phyloP scores from a whole-genome alignment of 495 filamentous ascomycete species.

The Collariella sp. region DNA sequence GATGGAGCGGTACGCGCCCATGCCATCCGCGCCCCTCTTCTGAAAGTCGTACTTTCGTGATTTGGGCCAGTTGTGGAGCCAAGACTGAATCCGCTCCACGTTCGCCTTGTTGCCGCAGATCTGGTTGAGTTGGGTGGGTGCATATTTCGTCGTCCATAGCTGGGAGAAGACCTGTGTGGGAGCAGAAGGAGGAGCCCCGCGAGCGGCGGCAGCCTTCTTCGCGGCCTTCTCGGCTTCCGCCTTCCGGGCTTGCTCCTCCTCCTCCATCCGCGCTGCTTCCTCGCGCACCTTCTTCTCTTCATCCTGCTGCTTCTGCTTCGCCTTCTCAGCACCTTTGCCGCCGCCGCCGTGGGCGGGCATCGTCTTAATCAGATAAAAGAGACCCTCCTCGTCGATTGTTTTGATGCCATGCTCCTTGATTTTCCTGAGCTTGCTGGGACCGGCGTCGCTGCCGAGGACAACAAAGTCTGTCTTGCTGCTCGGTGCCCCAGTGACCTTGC shows the following conservation, averaged over 20 bases:
- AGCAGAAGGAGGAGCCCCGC: conserved; percentile 28
- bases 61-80: conserved; percentile 76
- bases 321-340: conserved; percentile 77
- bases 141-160: conserved; percentile 95
- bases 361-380: conserved; percentile 77
- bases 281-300: conserved; percentile 69
- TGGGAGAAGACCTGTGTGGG: conserved; percentile 50
- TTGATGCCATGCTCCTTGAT: conserved; percentile 70
- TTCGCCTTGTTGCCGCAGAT: conserved; percentile 92
- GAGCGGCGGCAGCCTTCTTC: conserved; percentile 37
- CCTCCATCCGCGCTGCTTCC: conserved; percentile 76
- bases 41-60: conserved; percentile 66
- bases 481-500: conserved; percentile 77
- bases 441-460: conserved; percentile 82
- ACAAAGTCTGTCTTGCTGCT: conserved; percentile 92
- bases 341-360: conserved; percentile 80
- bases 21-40: conserved; percentile 71
- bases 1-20: conserved; percentile 67
- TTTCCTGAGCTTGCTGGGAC: conserved; percentile 85
- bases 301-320: conserved; percentile 70
- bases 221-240: conserved; percentile 42
- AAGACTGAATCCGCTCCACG: conserved; percentile 81
- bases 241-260: conserved; percentile 47
- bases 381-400: conserved; percentile 86
- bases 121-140: conserved; percentile 69